Percentiles rank a stretch among this genome's conserved stretches.
These are phyloP conservation scores for Euptelea pleiosperma DNA, from an alignment of 164 flowering plant species.

Conservation along the genomic window DNA sequence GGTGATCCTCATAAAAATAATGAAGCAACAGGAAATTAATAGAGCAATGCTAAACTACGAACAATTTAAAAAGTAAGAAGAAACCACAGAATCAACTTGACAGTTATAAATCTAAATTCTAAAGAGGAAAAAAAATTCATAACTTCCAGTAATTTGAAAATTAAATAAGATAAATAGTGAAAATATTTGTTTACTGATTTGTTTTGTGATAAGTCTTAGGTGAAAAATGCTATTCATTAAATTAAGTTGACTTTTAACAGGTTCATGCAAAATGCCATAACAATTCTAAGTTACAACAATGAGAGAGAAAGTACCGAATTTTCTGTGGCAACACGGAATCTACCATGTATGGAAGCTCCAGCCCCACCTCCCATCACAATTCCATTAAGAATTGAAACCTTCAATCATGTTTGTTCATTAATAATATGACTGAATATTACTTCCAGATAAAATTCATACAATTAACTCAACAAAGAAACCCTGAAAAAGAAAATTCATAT, in stretches of 20 bases:
- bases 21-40: too few species aligned
- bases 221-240: background rate
- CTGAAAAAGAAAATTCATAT: background rate
- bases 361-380: constrained; percentile 98
- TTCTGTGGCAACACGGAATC: constrained; percentile 88
- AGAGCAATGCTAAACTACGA: too few species aligned
- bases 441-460: background rate
- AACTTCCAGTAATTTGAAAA: background rate
- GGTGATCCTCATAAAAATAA: too few species aligned
- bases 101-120: background rate
- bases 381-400: constrained; percentile 96
- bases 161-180: background rate
- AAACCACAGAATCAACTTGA: background rate
- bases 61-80: background rate
- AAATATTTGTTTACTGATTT: background rate
- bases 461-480: background rate
- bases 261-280: too few species aligned
- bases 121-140: too few species aligned
- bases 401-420: constrained; percentile 19
- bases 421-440: background rate
- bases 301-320: constrained; percentile 58
- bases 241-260: background rate
- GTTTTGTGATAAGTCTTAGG: background rate
- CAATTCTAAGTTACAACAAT: background rate
- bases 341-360: constrained; percentile 86